A percentile compares a stretch with the other conserved stretches of the same genome.
Conservation (phyloP, 1,139 yeast species). For the Blastobotrys ciferrii region DNA sequence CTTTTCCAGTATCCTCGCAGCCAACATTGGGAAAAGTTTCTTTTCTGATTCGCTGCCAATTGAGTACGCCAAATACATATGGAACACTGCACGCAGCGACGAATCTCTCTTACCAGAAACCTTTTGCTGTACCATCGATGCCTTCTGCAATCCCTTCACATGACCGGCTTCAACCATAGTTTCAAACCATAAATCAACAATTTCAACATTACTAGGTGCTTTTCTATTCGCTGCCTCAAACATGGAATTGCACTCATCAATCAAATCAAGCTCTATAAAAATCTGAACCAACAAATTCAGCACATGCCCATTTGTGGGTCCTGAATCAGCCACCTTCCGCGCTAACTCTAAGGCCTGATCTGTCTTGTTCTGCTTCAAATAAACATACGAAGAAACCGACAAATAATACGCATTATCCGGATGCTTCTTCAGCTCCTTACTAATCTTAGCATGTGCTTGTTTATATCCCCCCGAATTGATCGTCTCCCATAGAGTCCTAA, state of each 20-base stretch:
- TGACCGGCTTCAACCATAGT: slow-evolving; percentile 34
- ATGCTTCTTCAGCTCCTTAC: slow-evolving; percentile 49
- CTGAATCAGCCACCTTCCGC: slow-evolving; percentile 42
- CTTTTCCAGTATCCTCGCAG: slow-evolving; percentile 50
- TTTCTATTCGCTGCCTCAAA: slow-evolving; percentile 58
- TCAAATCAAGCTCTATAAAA: slow-evolving; percentile 37
- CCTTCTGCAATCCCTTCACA: slow-evolving; percentile 36
- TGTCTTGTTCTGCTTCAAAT: slow-evolving; percentile 45
- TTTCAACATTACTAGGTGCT: slow-evolving; percentile 46
- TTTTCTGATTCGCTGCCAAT: slow-evolving; percentile 41
- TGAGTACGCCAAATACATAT: slow-evolving; percentile 32
- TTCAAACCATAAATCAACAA: slow-evolving; percentile 39
- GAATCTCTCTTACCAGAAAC: slow-evolving; percentile 37
- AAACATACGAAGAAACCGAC: slow-evolving; percentile 49
- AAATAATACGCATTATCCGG: slow-evolving; percentile 56
- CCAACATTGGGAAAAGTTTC: slow-evolving; percentile 55
- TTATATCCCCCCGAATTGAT: slow-evolving; percentile 55
- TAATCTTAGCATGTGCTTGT: slow-evolving; percentile 52
- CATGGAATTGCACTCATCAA: slow-evolving; percentile 42
- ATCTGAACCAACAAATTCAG: slow-evolving; percentile 42
- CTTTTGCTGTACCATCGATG: slow-evolving; percentile 36
- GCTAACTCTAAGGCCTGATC: slow-evolving; percentile 47
- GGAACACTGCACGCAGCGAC: slow-evolving; percentile 47
- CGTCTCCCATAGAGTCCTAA: slow-evolving; percentile 40
- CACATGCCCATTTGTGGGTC: slow-evolving; percentile 56